phyloP scores from a whole-genome alignment of 225 moss, liverwort and hornwort genomes.

The Climacium dendroides region DNA sequence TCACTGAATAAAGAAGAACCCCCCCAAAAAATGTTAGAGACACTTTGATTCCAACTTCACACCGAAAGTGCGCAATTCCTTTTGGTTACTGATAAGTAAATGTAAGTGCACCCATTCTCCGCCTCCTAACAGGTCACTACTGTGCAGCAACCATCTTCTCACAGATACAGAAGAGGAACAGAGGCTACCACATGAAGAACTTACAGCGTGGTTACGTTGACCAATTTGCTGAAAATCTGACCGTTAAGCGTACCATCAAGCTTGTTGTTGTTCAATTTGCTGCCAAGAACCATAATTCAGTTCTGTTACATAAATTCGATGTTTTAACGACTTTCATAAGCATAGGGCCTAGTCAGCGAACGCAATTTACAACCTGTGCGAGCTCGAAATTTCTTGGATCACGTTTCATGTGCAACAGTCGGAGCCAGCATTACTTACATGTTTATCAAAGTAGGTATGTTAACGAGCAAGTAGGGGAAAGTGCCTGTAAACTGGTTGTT shows the following conservation, averaged over 20 bases:
- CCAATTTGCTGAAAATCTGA: conserved; percentile 26
- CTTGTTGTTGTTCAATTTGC: conserved; percentile 35
- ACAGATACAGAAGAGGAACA: not conserved
- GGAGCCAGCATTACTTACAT: conserved; percentile 13
- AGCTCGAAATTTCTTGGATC: not conserved
- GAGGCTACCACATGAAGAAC: not conserved
- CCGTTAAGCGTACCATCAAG: conserved; percentile 12
- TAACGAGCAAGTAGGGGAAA: conserved; percentile 32
- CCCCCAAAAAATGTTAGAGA: not conserved
- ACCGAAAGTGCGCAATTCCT: not conserved
- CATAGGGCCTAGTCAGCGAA: not conserved
- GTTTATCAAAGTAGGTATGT: conserved; percentile 20
- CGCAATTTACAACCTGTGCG: not conserved
- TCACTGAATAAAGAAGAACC: conserved; percentile 22
- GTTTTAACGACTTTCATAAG: not conserved
- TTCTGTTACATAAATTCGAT: not conserved
- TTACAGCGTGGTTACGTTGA: conserved; percentile 25
- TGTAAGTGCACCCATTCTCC: not conserved
- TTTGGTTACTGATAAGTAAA: not conserved
- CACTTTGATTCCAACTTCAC: not conserved
- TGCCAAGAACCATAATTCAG: not conserved
- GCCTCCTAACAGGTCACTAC: not conserved
- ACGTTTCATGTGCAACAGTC: not conserved
- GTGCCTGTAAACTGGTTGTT: conserved; percentile 37
- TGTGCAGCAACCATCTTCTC: not conserved